Base-by-base conservation (phyloP, 2,329 filamentous ascomycete genomes). In the Trichoderma brevicompactum region DNA sequence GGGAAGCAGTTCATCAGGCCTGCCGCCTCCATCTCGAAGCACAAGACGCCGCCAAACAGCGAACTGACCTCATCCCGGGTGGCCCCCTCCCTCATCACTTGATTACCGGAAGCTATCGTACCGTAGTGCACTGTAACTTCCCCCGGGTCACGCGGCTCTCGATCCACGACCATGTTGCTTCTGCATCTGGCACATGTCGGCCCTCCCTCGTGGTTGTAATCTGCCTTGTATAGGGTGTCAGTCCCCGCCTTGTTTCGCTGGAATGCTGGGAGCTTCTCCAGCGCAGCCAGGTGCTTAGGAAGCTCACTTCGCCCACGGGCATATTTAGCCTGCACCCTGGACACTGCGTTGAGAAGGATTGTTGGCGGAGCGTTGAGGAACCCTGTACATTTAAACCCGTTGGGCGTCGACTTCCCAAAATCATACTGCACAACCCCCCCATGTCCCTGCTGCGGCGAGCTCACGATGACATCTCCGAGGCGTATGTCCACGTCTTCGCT, bases 11-110 rank as follows among this genome's bases (percentile, higher is more conserved):
- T 52, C 46, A 66, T 67, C 4, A 73, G 40, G 0, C 64, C 70
- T 1, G 70, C 72, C 0, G 70, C 70, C 23, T 74, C 72, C 72
- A 71, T 74, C 61, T 75, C 73, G 28, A 75, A 67, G 3, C 66
- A 70, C 7, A 67, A 8, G 0, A 65, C 59, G 4, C 65, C 65
- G 7, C 0, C 40, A 36, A 7, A 5, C 23, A 2, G 23, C 23
- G 5, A 28, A 28, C 23, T 28, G 23, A 72, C 41, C n/a, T 62
- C 41, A 46, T 71, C 68, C 10, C 70, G 63, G 0, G 52, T 52
- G 2, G 38, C 28, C 0, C 46, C 65, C 23, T 72, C 36, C 15
- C 69, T 72, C 13, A 73, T 52, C 1, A 73, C 44, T 3, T 54
- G 64, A 17, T 74, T 73, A 0, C 70, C 71, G 0, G 72, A 74